These are phyloP conservation scores for Patellifolia procumbens DNA, from an alignment of 179 eudicot species.

Conservation along the genomic window DNA sequence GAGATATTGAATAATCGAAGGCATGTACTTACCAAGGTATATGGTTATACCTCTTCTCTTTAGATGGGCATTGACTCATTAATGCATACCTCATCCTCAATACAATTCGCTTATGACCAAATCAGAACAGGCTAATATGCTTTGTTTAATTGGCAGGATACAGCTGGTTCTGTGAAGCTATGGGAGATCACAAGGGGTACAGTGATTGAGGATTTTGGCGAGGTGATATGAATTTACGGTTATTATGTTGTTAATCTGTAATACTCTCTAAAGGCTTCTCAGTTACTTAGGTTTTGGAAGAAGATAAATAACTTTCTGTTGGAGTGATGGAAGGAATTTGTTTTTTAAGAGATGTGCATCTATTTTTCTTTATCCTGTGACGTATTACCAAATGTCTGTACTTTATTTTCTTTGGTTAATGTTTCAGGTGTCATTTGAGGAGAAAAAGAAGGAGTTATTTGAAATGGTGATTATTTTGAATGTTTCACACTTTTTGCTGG, in stretches of 20 bases:
- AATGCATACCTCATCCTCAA: background rate
- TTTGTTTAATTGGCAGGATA: slow-evolving; percentile 52
- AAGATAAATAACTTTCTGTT: too few relatives aligned
- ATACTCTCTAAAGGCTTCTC: background rate
- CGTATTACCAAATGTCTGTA: slow-evolving; percentile 13
- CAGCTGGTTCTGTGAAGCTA: slow-evolving; percentile 85
- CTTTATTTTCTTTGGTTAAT: slow-evolving; percentile 24
- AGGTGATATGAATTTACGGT: slow-evolving; percentile 47
- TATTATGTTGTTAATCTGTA: background rate
- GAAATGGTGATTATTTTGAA: slow-evolving; percentile 72
- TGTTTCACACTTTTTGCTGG: background rate
- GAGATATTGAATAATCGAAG: slow-evolving; percentile 89
- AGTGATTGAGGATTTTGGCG: slow-evolving; percentile 77
- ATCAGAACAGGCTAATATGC: slow-evolving; percentile 11
- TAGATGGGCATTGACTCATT: background rate
- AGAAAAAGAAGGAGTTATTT: slow-evolving; percentile 84
- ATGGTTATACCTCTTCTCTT: slow-evolving; percentile 4
- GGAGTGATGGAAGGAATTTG: too few relatives aligned
- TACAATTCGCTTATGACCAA: too few relatives aligned
- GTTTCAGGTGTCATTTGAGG: slow-evolving; percentile 81
- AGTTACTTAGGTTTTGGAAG: background rate
- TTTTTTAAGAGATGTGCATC: too few relatives aligned
- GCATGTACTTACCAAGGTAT: slow-evolving; percentile 93
- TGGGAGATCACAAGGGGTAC: slow-evolving; percentile 93
- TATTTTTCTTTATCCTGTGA: slow-evolving; percentile 13